Evolutionary conservation across 1,139 yeast genomes (phyloP).

Genomic region (Zygosaccharomyces pseudobailii): DNA sequence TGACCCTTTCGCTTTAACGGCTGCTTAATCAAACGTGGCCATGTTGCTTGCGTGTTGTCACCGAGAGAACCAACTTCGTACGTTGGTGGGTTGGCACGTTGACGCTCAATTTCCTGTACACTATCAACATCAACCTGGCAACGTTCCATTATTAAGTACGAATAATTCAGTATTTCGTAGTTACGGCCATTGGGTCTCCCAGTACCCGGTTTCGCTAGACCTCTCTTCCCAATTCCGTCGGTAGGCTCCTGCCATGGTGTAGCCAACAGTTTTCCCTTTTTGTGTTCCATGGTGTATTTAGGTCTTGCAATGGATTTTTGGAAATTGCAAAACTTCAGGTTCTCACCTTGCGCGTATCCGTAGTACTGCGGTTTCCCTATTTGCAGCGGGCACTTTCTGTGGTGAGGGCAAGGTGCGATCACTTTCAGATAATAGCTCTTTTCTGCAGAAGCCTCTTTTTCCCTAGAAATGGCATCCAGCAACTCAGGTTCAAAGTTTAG

Average conservation of each 20-base stretch:
- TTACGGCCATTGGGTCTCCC: constrained; percentile 76
- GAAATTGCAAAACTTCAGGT: constrained; percentile 71
- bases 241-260: constrained; percentile 63
- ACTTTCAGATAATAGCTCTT: constrained; percentile 53
- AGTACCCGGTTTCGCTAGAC: constrained; percentile 46
- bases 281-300: constrained; percentile 67
- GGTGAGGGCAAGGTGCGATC: constrained; percentile 91
- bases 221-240: constrained; percentile 48
- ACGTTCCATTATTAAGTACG: constrained; percentile 73
- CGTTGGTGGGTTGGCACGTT: constrained; percentile 19
- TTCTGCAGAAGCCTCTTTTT: constrained; percentile 31
- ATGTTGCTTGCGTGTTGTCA: constrained; percentile 40
- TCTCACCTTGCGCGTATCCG: constrained; percentile 54
- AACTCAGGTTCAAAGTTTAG: constrained; percentile 47
- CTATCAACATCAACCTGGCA: constrained; percentile 36
- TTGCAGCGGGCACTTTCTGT: constrained; percentile 81
- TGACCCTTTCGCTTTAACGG: constrained; percentile 83
- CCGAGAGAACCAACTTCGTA: constrained; percentile 23
- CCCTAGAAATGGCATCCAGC: constrained; percentile 38
- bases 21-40: constrained; percentile 70
- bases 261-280: constrained; percentile 72
- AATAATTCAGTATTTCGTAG: constrained; percentile 67
- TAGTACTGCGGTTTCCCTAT: constrained; percentile 67
- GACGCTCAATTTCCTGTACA: constrained; percentile 26
- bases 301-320: constrained; percentile 75